Evolutionary conservation across 1,139 yeast genomes (phyloP), one percentile per base, ranked within the genome.

Genomic region (Meyerozyma smithsonii): DNA sequence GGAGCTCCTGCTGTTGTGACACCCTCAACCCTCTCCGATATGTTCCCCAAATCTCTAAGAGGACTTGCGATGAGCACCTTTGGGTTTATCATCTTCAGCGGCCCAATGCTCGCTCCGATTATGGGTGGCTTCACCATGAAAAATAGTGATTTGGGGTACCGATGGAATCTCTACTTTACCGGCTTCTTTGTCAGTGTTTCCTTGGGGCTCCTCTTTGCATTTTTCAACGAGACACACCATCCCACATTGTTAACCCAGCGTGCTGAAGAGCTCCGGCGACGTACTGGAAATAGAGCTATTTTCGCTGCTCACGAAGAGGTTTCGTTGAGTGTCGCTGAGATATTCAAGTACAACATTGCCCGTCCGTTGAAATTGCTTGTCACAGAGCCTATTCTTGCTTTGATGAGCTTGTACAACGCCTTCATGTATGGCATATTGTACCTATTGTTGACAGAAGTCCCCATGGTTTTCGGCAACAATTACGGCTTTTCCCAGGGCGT

Each of bases 31-130:
- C 19, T 37, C 5, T 28, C 37, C 19, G 39, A 37, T 20, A 37
- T 37, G 37, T 34, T 26, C 18, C 20, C 19, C 6, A 28, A 24
- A 8, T 15, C 15, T 7, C 19, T n/a, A 19, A 33, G 39, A 10
- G 39, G 39, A 3, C 14, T 12, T 2, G 36, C 39, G 19, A 23
- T 34, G 36, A 34, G 12, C n/a, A 14, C 19, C 2, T 37, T 37
- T 12, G 36, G 19, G 14, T 5, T 23, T 6, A 19, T 25, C 12
- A 16, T 38, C 18, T 38, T 38, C 8, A 37, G 38, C 10, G 41
- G 41, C 4, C 41, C 41, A 10, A 28, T 38, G 38, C n/a, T 38
- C 20, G 41, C 38, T 4, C 41, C 41, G 3, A 28, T 38, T 14
- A 14, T 35, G 8, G 41, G 38, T n/a, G 41, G 32, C 6, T 38